Evolutionary conservation across 2,329 filamentous ascomycete genomes (phyloP).

Genomic region (Cordyceps fumosorosea): DNA sequence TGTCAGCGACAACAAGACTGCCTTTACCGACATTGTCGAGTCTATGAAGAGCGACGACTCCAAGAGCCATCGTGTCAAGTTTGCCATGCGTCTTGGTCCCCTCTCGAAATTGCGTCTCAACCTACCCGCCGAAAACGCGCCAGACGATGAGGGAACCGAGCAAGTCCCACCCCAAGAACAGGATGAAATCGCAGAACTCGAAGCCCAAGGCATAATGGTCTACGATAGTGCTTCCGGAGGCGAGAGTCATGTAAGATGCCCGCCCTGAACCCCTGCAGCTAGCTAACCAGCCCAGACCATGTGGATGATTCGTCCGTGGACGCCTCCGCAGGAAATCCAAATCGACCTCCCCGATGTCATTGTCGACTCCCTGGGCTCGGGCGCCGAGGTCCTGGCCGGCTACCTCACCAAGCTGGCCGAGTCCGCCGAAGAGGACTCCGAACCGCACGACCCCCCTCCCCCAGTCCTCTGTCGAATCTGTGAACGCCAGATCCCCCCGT

Average conservation of each 20-base stretch:
- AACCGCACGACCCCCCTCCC: constrained; percentile 73
- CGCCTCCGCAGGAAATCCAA: constrained; percentile 82
- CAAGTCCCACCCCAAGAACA: constrained; percentile 1
- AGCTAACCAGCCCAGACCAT: constrained; percentile 61
- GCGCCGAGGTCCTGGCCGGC: constrained; percentile 88
- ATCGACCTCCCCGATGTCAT: constrained; percentile 87
- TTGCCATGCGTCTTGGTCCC: constrained; percentile 64
- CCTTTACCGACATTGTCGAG: constrained; percentile 78
- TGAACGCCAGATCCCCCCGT: constrained; percentile 91
- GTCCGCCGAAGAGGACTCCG: constrained; percentile 66
- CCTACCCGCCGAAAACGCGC: constrained; percentile 32
- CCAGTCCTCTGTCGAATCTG: constrained; percentile 94
- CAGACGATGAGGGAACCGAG: constrained; percentile 27
- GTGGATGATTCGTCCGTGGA: constrained; percentile 98
- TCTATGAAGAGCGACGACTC: constrained; percentile 90
- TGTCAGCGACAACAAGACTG: constrained; percentile 66
- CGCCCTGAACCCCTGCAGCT: background rate
- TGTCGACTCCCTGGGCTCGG: constrained; percentile 88
- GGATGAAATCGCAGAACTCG: constrained; percentile 61
- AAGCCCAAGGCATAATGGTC: constrained; percentile 97
- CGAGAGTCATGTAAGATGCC: constrained; percentile 74
- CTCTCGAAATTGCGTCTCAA: constrained; percentile 55
- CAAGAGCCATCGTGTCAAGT: constrained; percentile 82
- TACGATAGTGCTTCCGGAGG: constrained; percentile 82
- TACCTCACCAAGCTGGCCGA: constrained; percentile 89